Conservation (phyloP, 225 moss, liverwort and hornwort genomes). For the Physcomitrium patens region DNA sequence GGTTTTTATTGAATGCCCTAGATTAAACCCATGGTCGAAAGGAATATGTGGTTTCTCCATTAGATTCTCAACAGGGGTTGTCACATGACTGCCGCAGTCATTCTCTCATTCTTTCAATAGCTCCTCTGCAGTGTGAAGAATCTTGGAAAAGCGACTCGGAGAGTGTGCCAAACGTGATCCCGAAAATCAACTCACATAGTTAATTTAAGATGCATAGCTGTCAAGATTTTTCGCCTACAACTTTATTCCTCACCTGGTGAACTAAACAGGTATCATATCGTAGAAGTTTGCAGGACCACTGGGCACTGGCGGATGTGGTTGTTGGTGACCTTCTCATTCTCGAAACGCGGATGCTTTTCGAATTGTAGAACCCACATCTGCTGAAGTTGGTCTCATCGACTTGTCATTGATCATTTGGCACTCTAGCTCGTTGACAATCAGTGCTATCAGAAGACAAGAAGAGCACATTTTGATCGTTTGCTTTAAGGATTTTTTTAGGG, state of each 20-base stretch:
- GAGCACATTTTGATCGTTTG: conserved; percentile 2
- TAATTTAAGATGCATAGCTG: conserved; percentile 8
- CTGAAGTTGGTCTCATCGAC: not conserved
- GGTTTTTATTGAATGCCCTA: conserved; percentile 16
- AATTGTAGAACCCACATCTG: not conserved
- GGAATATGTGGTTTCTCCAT: not conserved
- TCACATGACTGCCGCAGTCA: not conserved
- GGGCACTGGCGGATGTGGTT: not conserved
- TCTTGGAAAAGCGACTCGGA: conserved; percentile 13
- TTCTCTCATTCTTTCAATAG: conserved; percentile 18
- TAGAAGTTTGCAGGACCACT: conserved; percentile 8
- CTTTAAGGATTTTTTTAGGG: conserved; percentile 13
- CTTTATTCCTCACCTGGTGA: conserved; percentile 10
- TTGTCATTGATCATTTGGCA: conserved; percentile 4
- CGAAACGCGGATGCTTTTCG: not conserved
- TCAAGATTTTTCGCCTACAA: not conserved
- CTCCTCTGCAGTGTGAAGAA: conserved; percentile 3
- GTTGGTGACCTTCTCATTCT: not conserved
- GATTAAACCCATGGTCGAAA: not conserved
- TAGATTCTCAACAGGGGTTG: not conserved
- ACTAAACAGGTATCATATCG: conserved; percentile 15
- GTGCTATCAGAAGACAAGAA: conserved; percentile 8
- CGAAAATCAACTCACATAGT: conserved; percentile 1
- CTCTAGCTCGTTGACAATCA: conserved; percentile 28
- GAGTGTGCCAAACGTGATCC: conserved; percentile 4